phyloP scores from a whole-genome alignment of 2,329 filamentous ascomycete genomes.

The Xylaria sp. region DNA sequence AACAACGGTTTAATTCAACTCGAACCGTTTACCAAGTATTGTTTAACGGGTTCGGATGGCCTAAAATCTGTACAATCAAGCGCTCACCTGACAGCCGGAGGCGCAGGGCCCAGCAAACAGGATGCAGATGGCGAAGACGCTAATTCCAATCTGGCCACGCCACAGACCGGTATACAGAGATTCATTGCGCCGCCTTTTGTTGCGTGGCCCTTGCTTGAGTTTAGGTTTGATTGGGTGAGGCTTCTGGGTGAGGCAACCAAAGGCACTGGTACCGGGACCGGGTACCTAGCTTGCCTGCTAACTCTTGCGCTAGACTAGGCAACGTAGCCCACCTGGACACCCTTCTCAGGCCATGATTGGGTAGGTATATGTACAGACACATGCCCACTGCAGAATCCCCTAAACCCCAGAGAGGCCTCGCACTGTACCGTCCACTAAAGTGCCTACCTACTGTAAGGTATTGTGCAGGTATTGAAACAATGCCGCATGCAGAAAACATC shows the following conservation, averaged over 20 bases:
- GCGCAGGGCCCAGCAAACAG: neutral
- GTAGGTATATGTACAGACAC: neutral
- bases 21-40: neutral
- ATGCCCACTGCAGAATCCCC: neutral
- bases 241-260: conserved; percentile 9
- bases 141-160: neutral
- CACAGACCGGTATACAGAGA: no score
- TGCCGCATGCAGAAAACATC: no score
- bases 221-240: no score
- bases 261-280: neutral
- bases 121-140: neutral
- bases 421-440: neutral
- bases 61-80: neutral
- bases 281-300: neutral
- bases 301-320: neutral
- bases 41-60: neutral
- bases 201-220: neutral
- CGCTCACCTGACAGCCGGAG: neutral
- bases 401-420: neutral
- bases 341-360: no score
- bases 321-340: neutral
- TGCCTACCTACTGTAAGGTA: no score
- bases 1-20: neutral
- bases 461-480: no score
- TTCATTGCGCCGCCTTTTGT: neutral